Percentiles rank a stretch among this genome's conserved stretches.
These are phyloP conservation scores for Amphichorda felina DNA, from an alignment of 2,329 filamentous ascomycete species.

Conservation along the genomic window DNA sequence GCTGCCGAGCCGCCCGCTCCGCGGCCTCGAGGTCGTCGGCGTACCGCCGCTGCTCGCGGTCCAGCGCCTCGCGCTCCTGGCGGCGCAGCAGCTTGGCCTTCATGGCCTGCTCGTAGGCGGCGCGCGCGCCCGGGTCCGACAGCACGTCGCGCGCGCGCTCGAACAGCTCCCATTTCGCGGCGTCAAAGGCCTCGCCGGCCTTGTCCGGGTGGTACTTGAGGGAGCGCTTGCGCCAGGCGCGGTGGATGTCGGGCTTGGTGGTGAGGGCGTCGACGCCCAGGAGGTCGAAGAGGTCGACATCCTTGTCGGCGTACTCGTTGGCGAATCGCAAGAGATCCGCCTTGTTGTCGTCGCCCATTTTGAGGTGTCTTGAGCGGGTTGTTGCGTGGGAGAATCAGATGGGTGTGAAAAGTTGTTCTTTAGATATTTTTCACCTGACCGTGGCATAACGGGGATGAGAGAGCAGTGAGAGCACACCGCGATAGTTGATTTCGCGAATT, in stretches of 20 bases:
- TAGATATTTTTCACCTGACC: too few relatives aligned
- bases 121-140: constrained; percentile 55
- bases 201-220: constrained; percentile 95
- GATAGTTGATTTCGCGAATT: too few relatives aligned
- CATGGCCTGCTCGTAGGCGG: constrained; percentile 67
- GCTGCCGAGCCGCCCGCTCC: constrained; percentile 54
- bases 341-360: constrained; percentile 25
- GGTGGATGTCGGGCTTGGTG: constrained; percentile 61
- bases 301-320: constrained; percentile 46
- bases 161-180: constrained; percentile 74
- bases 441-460: too few relatives aligned
- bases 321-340: constrained; percentile 38
- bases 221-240: constrained; percentile 74
- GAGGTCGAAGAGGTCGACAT: constrained; percentile 67
- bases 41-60: constrained; percentile 61
- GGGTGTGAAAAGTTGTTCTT: too few relatives aligned
- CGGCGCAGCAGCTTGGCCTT: constrained; percentile 59
- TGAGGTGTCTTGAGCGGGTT: too few relatives aligned
- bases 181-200: constrained; percentile 60
- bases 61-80: constrained; percentile 61
- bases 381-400: background rate
- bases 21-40: constrained; percentile 76
- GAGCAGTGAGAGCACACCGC: too few relatives aligned
- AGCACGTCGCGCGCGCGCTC: constrained; percentile 82
- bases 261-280: constrained; percentile 55